phyloP scores from a whole-genome alignment of 805 yeast species.

The Sugiyamaella americana region DNA sequence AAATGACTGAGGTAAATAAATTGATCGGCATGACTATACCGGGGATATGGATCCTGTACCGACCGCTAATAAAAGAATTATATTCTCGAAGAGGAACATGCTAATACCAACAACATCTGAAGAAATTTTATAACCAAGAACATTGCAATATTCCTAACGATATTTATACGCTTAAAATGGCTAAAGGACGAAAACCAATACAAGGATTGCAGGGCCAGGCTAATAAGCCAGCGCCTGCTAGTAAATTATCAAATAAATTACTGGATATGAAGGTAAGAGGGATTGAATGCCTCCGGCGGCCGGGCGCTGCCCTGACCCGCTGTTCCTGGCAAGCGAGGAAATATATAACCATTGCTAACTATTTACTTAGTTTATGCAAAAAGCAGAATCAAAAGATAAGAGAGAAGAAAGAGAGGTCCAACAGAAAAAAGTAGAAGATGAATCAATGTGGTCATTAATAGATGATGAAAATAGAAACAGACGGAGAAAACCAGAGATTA shows the following conservation, averaged over 20 bases:
- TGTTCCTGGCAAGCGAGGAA: neutral
- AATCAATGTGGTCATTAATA: slow-evolving; percentile 21
- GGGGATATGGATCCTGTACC: too few species aligned
- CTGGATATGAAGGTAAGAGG: slow-evolving; percentile 77
- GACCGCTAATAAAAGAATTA: too few species aligned
- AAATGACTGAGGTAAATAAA: too few species aligned
- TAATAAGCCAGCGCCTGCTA: slow-evolving; percentile 22
- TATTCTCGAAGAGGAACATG: too few species aligned
- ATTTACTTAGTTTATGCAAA: slow-evolving; percentile 24
- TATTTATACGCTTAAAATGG: too few species aligned
- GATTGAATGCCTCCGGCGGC: slow-evolving; percentile 2
- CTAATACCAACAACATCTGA: too few species aligned
- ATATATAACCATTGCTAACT: slow-evolving; percentile 10
- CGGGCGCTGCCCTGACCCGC: neutral
- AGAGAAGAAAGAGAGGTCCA: slow-evolving; percentile 28
- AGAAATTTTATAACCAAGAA: too few species aligned
- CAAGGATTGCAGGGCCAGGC: slow-evolving; percentile 11
- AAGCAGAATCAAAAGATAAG: slow-evolving; percentile 28
- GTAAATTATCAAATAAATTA: slow-evolving; percentile 57
- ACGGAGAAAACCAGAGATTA: neutral
- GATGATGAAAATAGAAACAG: neutral
- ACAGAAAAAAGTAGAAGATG: slow-evolving; percentile 23
- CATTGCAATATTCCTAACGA: too few species aligned
- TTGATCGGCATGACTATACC: too few species aligned
- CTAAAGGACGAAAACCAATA: slow-evolving; percentile 1